phyloP scores from a whole-genome alignment of 2,329 filamentous ascomycete species.

The Pseudocercospora macadamiae region DNA sequence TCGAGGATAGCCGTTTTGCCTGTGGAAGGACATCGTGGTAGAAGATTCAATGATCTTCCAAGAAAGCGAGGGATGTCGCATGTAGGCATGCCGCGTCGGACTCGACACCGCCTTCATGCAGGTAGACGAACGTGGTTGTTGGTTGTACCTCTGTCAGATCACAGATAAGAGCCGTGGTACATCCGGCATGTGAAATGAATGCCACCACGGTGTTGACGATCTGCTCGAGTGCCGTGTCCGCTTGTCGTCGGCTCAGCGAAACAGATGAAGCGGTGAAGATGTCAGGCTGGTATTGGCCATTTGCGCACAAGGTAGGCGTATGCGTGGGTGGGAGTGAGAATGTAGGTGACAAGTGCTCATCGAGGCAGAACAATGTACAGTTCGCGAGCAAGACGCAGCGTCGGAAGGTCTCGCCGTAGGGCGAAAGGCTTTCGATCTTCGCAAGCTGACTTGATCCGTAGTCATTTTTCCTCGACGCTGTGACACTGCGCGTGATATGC shows the following conservation, averaged over 20 bases:
- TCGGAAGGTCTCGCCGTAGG: background rate
- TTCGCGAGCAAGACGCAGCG: background rate
- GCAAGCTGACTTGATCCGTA: background rate
- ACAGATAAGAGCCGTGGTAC: slow-evolving; percentile 2
- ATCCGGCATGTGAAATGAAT: background rate
- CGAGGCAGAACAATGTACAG: background rate
- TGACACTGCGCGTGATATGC: too few relatives aligned
- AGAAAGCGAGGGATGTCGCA: slow-evolving; percentile 3
- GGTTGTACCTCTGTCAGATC: background rate
- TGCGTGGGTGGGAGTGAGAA: background rate
- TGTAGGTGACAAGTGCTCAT: background rate
- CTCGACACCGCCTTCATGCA: slow-evolving; percentile 1
- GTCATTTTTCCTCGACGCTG: background rate
- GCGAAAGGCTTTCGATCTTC: background rate
- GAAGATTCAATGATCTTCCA: background rate
- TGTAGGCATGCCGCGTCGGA: slow-evolving; percentile 5
- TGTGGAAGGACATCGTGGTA: background rate
- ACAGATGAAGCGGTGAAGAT: background rate
- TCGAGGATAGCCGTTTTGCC: background rate
- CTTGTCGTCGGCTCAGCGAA: slow-evolving; percentile 2
- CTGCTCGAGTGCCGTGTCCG: background rate
- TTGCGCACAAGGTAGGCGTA: background rate
- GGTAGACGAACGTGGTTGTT: slow-evolving; percentile 5
- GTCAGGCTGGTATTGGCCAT: background rate
- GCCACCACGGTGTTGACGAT: background rate